Percentiles rank a stretch among this genome's conserved stretches.
These are phyloP conservation scores for Pleurozium schreberi DNA, from an alignment of 225 moss, liverwort and hornwort genomes.

Conservation along the genomic window DNA sequence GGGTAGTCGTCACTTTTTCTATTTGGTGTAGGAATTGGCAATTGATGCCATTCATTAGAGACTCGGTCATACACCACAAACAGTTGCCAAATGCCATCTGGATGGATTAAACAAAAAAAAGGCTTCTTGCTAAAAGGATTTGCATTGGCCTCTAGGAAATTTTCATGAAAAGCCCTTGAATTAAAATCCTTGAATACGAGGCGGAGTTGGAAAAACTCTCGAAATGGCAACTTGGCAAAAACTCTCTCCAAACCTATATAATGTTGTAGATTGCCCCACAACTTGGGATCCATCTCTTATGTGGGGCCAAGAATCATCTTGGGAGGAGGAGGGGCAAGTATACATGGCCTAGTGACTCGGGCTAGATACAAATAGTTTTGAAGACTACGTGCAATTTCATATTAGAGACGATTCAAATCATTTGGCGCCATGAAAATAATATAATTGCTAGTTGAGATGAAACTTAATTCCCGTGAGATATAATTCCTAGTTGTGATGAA, in stretches of 20 bases:
- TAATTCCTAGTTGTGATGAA: too few relatives aligned
- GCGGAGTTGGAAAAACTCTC: background rate
- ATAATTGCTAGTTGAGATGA: too few relatives aligned
- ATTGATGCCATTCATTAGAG: too few relatives aligned
- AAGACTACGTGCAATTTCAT: rapidly evolving
- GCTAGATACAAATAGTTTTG: rapidly evolving
- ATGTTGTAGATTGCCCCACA: background rate
- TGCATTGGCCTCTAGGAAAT: background rate
- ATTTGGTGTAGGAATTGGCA: background rate
- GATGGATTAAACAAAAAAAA: background rate
- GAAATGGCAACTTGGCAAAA: background rate
- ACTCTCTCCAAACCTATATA: background rate
- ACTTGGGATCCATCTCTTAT: background rate
- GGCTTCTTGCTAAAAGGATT: background rate
- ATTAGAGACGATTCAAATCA: rapidly evolving
- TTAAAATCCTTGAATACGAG: background rate
- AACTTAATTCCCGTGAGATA: too few relatives aligned
- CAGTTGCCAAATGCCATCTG: too few relatives aligned
- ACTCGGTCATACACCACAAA: too few relatives aligned
- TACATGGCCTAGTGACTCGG: background rate
- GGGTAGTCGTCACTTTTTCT: rapidly evolving
- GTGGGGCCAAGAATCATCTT: background rate
- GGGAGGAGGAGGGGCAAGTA: background rate
- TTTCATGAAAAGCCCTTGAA: background rate
- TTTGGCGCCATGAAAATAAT: too few relatives aligned